Conservation (phyloP, 192 early-diverging fungal species). For the Coemansia reversa region DNA sequence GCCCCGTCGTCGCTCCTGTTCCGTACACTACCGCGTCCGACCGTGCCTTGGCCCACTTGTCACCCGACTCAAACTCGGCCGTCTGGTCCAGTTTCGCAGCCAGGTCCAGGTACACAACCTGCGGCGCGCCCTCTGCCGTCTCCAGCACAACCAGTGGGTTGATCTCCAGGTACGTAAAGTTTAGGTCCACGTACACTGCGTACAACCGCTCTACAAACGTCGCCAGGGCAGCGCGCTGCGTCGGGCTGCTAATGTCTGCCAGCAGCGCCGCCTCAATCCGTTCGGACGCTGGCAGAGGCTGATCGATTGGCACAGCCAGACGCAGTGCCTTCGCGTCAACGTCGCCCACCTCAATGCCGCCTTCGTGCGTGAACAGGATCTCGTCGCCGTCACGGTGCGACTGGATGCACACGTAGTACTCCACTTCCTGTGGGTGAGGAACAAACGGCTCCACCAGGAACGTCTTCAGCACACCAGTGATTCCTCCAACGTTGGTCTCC, state of each 20-base stretch:
- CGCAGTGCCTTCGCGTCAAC: slow-evolving; percentile 95
- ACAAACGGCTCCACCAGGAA: slow-evolving; percentile 95
- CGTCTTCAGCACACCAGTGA: slow-evolving; percentile 85
- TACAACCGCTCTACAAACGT: slow-evolving; percentile 93
- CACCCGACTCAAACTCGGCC: slow-evolving; percentile 93
- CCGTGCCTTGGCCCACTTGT: slow-evolving; percentile 93
- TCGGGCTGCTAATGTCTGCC: slow-evolving; percentile 63
- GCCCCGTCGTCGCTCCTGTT: slow-evolving; percentile 44
- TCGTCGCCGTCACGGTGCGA: slow-evolving; percentile 92
- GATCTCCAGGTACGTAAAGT: slow-evolving; percentile 99
- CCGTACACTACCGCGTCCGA: slow-evolving; percentile 55
- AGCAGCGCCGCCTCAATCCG: slow-evolving; percentile 68
- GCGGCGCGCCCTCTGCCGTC: slow-evolving; percentile 52
- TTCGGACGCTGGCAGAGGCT: slow-evolving; percentile 68
- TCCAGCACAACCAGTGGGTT: slow-evolving; percentile 96
- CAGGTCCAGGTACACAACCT: slow-evolving; percentile 91
- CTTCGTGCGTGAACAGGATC: slow-evolving; percentile 97
- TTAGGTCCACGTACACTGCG: slow-evolving; percentile 91
- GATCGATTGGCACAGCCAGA: slow-evolving; percentile 78
- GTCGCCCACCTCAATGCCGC: slow-evolving; percentile 97
- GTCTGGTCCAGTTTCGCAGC: slow-evolving; percentile 99
- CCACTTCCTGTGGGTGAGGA: slow-evolving; percentile 86
- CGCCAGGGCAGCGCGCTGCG: slow-evolving; percentile 70
- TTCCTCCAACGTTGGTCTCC: slow-evolving; percentile 76
- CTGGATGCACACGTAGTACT: slow-evolving; percentile 98